Evolutionary conservation across 306 rosid species (phyloP), one percentile per base, ranked within the genome.

Genomic region (Oemleria cerasiformis): DNA sequence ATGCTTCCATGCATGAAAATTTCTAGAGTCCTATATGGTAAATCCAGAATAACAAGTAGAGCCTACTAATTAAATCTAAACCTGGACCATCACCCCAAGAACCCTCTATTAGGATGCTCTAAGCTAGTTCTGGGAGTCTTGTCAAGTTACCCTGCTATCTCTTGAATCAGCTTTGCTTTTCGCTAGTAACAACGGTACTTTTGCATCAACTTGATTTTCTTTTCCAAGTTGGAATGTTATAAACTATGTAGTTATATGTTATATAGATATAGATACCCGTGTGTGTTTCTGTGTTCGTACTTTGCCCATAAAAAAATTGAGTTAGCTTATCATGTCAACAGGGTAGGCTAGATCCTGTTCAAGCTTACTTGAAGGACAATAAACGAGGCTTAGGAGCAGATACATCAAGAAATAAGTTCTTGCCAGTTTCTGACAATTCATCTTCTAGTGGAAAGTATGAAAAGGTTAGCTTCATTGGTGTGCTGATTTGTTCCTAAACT

Each of bases 351-450:
- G 72, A 67, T 45, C 72, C 60, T n/a, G 34, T 36, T 21, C 45
- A 49, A 67, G 47, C 72, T 67, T 50, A 67, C 70, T 47, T 15
- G 70, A 66, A 47, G 57, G 57, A 66, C 39, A 25, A 34, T 42
- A 66, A 47, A 66, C 70, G 57, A 30, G 70, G 70, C 43, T 0
- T 49, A 30, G 71, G 71, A 49, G 71, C 59, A 17, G 58, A 34
- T 48, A n/a, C 70, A 23, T 49, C 57, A 47, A 25, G 34, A 16
- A 45, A 66, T 8, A 47, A n/a, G 47, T 16, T 34, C 23, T 45
- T 44, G 13, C 56, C 19, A 38, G 57, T 47, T 47, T 66, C 70
- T 25, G 70, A 66, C 25, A 66, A 23, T 48, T 56, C 62, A 25
- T 41, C 45, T 36, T 66, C 16, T 25, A 66, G 42, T 15, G 15